Percentiles rank a stretch among this genome's conserved stretches.
phyloP scores from a whole-genome alignment of 495 filamentous ascomycete genomes.

The Staphylotrichum longicolle region DNA sequence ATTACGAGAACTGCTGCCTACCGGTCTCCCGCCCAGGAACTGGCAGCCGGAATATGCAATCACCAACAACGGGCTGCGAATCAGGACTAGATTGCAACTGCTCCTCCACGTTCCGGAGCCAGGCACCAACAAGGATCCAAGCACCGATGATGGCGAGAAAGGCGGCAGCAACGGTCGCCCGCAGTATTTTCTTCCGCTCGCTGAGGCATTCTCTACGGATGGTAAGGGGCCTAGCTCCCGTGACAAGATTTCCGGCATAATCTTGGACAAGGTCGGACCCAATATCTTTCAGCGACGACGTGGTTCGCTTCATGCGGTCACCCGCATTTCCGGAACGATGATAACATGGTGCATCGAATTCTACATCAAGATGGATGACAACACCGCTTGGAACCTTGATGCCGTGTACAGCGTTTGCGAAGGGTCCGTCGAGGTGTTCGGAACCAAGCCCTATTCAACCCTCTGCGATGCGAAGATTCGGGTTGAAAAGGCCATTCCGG shows the following conservation, averaged over 20 bases:
- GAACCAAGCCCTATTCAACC: background rate
- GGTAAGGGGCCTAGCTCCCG: background rate
- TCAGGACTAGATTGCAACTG: background rate
- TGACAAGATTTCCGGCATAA: background rate
- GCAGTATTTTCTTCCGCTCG: background rate
- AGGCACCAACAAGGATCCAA: no score
- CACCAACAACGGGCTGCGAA: constrained; percentile 4
- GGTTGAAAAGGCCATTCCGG: background rate
- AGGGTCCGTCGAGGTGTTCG: no score
- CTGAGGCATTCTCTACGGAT: background rate
- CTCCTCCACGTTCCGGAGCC: no score
- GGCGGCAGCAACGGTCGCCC: background rate
- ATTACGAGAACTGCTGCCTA: background rate
- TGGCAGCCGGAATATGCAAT: background rate
- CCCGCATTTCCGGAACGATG: no score
- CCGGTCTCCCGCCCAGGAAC: background rate
- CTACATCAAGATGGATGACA: background rate
- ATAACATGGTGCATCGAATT: no score
- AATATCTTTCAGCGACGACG: background rate
- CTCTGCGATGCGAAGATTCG: background rate
- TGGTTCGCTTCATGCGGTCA: background rate
- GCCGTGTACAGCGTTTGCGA: no score
- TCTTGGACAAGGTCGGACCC: background rate
- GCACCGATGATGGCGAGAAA: background rate
- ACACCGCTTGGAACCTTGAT: no score